Conservation (phyloP, 306 rosid genomes). For the Vachellia collinsii region DNA sequence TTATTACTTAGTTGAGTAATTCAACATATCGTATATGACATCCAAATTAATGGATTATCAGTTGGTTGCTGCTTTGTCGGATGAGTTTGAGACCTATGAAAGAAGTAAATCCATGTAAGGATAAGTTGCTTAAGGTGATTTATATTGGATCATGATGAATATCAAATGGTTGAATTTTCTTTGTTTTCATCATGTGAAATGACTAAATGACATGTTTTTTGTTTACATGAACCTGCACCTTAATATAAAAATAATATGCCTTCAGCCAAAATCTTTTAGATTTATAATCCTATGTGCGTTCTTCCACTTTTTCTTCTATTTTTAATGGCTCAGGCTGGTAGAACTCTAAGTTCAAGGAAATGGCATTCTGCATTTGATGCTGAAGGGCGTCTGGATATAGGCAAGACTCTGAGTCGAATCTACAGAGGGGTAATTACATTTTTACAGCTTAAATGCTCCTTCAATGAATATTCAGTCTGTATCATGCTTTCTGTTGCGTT, state of each 20-base stretch:
- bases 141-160: conserved; percentile 30
- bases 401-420: conserved; percentile 84
- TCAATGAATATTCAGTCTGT: conserved; percentile 31
- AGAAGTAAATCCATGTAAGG: conserved; percentile 19
- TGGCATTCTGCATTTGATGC: conserved; percentile 87
- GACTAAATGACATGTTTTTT: conserved; percentile 4
- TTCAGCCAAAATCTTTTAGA: background rate
- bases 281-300: conserved; percentile 16
- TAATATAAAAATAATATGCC: conserved; percentile 6
- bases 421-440: conserved; percentile 78
- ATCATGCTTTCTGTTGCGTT: conserved; percentile 1
- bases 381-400: conserved; percentile 85
- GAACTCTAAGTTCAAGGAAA: conserved; percentile 84
- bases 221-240: background rate
- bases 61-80: conserved; percentile 23
- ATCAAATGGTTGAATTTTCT: background rate
- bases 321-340: conserved; percentile 74
- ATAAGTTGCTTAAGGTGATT: conserved; percentile 28
- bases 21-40: background rate
- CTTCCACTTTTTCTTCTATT: conserved; percentile 19
- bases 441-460: conserved; percentile 37
- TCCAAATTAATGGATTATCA: conserved; percentile 22
- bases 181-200: conserved; percentile 7
- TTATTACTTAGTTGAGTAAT: background rate
- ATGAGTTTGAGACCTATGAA: conserved; percentile 8